Conservation (phyloP, 768 basidiomycete genomes). For the Serendipita vermifera region DNA sequence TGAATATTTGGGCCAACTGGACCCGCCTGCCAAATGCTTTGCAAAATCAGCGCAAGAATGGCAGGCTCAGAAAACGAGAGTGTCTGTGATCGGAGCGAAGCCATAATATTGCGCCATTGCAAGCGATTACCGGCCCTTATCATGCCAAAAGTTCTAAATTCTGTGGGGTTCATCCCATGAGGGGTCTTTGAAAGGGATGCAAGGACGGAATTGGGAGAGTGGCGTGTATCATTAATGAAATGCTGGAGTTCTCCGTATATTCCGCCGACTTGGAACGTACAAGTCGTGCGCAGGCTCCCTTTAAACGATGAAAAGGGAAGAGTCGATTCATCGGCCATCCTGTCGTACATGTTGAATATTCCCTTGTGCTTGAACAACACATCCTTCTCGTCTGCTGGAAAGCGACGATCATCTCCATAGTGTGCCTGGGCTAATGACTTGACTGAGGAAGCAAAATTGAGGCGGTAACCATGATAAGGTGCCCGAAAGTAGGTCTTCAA, state of each 20-base stretch:
- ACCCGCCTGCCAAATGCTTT: slow-evolving; percentile 35
- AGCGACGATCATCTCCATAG: slow-evolving; percentile 17
- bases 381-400: slow-evolving; percentile 3
- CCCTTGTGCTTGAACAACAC: slow-evolving; percentile 25
- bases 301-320: slow-evolving; percentile 15
- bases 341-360: slow-evolving; percentile 27
- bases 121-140: slow-evolving; percentile 33
- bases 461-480: slow-evolving; percentile 16
- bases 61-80: slow-evolving; percentile 30
- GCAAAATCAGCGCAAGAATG: slow-evolving; percentile 32
- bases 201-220: slow-evolving; percentile 33
- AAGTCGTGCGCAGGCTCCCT: slow-evolving; percentile 19
- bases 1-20: slow-evolving; percentile 11
- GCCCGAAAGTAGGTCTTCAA: slow-evolving; percentile 3
- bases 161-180: slow-evolving; percentile 30
- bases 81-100: slow-evolving; percentile 29
- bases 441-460: slow-evolving; percentile 27
- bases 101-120: slow-evolving; percentile 41
- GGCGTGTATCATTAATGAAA: slow-evolving; percentile 23
- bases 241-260: slow-evolving; percentile 28
- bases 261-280: slow-evolving; percentile 24
- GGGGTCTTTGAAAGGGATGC: slow-evolving; percentile 31
- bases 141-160: slow-evolving; percentile 33
- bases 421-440: slow-evolving; percentile 26
- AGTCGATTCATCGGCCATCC: slow-evolving; percentile 23